phyloP scores from a whole-genome alignment of 2,329 filamentous ascomycete genomes.

The Metarhizium sp. region DNA sequence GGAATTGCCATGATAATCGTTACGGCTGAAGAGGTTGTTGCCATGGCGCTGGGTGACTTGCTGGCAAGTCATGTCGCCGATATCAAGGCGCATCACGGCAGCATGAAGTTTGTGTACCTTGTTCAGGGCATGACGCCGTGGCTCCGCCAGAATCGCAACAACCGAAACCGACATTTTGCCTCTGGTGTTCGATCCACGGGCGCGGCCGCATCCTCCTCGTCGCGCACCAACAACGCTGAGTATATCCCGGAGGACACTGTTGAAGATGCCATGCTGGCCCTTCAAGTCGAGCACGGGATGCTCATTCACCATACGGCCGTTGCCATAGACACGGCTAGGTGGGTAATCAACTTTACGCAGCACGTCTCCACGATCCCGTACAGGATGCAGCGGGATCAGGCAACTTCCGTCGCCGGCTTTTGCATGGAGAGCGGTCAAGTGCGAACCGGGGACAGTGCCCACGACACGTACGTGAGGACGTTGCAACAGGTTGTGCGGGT shows the following conservation, averaged over 20 bases:
- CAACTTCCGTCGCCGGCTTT: slow-evolving; percentile 50
- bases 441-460: slow-evolving; percentile 52
- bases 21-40: slow-evolving; percentile 55
- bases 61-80: slow-evolving; percentile 50
- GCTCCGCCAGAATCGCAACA: slow-evolving; percentile 59
- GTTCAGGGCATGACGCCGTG: slow-evolving; percentile 60
- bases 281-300: slow-evolving; percentile 59
- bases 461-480: slow-evolving; percentile 66
- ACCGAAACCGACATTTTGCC: slow-evolving; percentile 58
- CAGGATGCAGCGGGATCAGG: slow-evolving; percentile 41
- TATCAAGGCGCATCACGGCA: slow-evolving; percentile 44
- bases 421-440: slow-evolving; percentile 77
- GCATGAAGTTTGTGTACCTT: slow-evolving; percentile 54
- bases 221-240: slow-evolving; percentile 20
- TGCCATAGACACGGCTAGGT: slow-evolving; percentile 57
- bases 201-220: slow-evolving; percentile 21
- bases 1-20: slow-evolving; percentile 54
- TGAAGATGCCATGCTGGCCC: slow-evolving; percentile 59
- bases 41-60: slow-evolving; percentile 41
- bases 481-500: slow-evolving; percentile 65
- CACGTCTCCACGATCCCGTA: slow-evolving; percentile 72
- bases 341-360: slow-evolving; percentile 66
- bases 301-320: slow-evolving; percentile 60
- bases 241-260: slow-evolving; percentile 58
- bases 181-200: slow-evolving; percentile 48